phyloP scores from a whole-genome alignment of 2,329 filamentous ascomycete genomes.

The Fusarium sp. region DNA sequence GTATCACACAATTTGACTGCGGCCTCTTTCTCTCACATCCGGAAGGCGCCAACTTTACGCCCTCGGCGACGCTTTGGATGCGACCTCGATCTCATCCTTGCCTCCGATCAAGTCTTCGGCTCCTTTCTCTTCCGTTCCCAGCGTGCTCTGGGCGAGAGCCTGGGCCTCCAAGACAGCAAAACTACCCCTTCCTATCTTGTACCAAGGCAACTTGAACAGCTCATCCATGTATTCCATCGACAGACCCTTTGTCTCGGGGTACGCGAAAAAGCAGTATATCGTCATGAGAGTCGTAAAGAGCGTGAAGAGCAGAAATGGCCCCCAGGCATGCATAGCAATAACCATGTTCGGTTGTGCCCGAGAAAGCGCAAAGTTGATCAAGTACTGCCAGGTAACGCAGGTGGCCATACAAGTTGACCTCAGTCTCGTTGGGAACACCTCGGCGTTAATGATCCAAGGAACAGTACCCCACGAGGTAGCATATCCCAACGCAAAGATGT shows the following conservation, averaged over 20 bases:
- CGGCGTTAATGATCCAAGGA: conserved; percentile 21
- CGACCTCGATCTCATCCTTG: neutral
- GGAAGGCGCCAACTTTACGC: neutral
- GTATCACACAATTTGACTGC: neutral
- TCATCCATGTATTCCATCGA: conserved; percentile 20
- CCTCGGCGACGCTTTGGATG: neutral
- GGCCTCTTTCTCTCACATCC: neutral
- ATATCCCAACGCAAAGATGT: conserved; percentile 20
- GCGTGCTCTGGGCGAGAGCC: neutral
- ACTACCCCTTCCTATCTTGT: conserved; percentile 9
- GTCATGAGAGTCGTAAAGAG: neutral
- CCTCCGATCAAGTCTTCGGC: neutral
- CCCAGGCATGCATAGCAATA: conserved; percentile 16
- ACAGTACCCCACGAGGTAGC: conserved; percentile 19
- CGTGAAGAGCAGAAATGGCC: conserved; percentile 13
- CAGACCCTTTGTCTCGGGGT: conserved; percentile 13
- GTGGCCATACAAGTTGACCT: conserved; percentile 14
- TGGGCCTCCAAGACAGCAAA: neutral
- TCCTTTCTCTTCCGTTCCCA: neutral
- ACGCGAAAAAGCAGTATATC: conserved; percentile 12
- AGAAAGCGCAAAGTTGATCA: conserved; percentile 16
- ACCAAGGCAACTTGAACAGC: conserved; percentile 17
- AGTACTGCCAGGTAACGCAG: conserved; percentile 15
- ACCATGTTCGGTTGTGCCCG: conserved; percentile 20
- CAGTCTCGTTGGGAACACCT: conserved; percentile 10